These are phyloP conservation scores for Carex scoparia DNA, from an alignment of 176 grass and related monocot species.

Conservation along the genomic window DNA sequence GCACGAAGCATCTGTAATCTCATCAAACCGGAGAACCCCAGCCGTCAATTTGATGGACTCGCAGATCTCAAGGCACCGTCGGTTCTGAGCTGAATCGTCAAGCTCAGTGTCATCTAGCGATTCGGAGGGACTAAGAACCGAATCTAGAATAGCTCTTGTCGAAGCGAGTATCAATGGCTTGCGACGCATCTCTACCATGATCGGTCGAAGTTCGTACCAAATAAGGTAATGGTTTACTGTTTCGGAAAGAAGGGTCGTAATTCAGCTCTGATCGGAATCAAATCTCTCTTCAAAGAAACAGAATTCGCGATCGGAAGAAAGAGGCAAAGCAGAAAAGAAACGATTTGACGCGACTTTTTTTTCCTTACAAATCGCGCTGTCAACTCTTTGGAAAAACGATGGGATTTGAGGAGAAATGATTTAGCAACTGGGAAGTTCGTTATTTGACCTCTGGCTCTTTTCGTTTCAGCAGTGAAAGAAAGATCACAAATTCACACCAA, in stretches of 20 bases:
- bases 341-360: too few relatives aligned
- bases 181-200: slow-evolving; percentile 62
- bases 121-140: slow-evolving; percentile 36
- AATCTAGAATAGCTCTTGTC: slow-evolving; percentile 65
- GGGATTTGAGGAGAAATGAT: too few relatives aligned
- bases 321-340: too few relatives aligned
- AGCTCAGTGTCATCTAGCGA: slow-evolving; percentile 1
- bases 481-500: too few relatives aligned
- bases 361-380: too few relatives aligned
- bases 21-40: slow-evolving; percentile 62
- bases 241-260: neutral
- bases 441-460: too few relatives aligned
- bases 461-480: too few relatives aligned
- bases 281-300: too few relatives aligned
- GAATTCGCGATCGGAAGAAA: too few relatives aligned
- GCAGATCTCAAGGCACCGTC: neutral
- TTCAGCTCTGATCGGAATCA: neutral
- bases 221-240: neutral
- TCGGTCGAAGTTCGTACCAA: neutral
- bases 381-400: too few relatives aligned
- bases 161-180: slow-evolving; percentile 80
- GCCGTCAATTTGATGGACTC: slow-evolving; percentile 44
- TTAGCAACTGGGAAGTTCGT: too few relatives aligned
- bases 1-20: neutral
- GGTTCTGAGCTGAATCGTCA: neutral